Conservation (phyloP, 805 yeast species). For the Yamadazyma phyllophila region DNA sequence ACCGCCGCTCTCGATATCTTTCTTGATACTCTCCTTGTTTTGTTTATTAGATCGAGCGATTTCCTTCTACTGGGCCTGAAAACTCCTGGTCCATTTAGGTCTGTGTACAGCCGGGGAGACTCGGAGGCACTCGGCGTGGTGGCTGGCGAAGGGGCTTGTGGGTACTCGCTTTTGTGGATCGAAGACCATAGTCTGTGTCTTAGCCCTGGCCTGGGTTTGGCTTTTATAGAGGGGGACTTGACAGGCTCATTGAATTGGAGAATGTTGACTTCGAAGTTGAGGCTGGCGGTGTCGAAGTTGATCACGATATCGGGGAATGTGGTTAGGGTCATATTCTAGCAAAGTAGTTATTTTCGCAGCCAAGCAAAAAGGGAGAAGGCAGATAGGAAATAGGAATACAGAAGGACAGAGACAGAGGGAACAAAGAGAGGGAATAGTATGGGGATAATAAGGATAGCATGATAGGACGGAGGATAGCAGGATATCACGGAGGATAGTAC, state of each 20-base stretch:
- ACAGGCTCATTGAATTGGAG: background rate
- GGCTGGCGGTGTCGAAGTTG: conserved; percentile 7
- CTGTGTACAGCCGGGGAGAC: background rate
- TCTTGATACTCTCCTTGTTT: background rate
- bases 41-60: background rate
- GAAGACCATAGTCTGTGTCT: conserved; percentile 1
- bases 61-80: background rate
- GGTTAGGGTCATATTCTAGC: conserved; percentile 1
- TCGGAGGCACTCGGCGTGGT: background rate
- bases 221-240: background rate
- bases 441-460: no score
- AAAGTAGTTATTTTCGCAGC: conserved; percentile 8
- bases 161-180: background rate
- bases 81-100: background rate
- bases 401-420: background rate
- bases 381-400: no score
- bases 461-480: no score
- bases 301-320: background rate
- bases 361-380: background rate
- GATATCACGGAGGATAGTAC: no score
- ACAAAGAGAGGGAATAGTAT: no score
- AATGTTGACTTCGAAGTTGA: conserved; percentile 5
- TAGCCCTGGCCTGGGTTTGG: background rate
- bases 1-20: background rate
- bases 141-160: background rate